These are phyloP conservation scores for Selenicereus undatus DNA, from an alignment of 148 eudicot genomes.

Conservation along the genomic window DNA sequence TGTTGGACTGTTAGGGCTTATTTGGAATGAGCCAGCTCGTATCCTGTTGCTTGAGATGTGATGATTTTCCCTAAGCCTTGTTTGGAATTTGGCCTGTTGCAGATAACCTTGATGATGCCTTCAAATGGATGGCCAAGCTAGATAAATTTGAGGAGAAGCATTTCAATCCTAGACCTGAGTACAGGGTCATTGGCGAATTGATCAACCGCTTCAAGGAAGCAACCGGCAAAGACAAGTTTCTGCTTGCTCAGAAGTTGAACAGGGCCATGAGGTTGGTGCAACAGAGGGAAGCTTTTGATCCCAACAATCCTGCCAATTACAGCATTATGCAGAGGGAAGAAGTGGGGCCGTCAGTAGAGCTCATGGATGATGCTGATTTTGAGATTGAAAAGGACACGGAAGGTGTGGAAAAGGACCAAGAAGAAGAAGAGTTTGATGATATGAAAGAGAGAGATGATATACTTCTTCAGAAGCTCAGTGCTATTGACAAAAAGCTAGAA, in stretches of 20 bases:
- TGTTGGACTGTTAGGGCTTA: not conserved
- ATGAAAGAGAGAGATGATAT: constrained; percentile 86
- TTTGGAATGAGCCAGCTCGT: not conserved
- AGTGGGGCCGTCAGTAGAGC: constrained; percentile 36
- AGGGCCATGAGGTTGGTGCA: constrained; percentile 76
- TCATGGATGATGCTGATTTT: constrained; percentile 32
- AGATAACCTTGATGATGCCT: constrained; percentile 71
- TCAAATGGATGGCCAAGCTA: constrained; percentile 62
- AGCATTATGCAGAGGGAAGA: constrained; percentile 59
- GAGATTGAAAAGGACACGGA: constrained; percentile 40
- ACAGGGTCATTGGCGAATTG: constrained; percentile 83
- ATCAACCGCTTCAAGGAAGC: constrained; percentile 67
- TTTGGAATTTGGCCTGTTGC: constrained; percentile 24
- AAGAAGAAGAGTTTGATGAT: constrained; percentile 69
- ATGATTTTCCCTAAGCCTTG: not conserved
- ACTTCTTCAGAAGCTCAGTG: constrained; percentile 68
- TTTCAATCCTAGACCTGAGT: constrained; percentile 59
- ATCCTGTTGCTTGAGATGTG: not conserved
- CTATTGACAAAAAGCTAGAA: constrained; percentile 69
- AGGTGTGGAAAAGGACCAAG: constrained; percentile 19
- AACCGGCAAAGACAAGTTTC: constrained; percentile 85
- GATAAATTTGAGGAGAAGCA: constrained; percentile 77
- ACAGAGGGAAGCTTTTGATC: constrained; percentile 77
- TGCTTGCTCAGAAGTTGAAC: constrained; percentile 80
- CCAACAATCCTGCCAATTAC: constrained; percentile 69